Percentiles rank a stretch among this genome's conserved stretches.
phyloP scores from a whole-genome alignment of 2,329 filamentous ascomycete genomes.

The Xylariaceae sp. region DNA sequence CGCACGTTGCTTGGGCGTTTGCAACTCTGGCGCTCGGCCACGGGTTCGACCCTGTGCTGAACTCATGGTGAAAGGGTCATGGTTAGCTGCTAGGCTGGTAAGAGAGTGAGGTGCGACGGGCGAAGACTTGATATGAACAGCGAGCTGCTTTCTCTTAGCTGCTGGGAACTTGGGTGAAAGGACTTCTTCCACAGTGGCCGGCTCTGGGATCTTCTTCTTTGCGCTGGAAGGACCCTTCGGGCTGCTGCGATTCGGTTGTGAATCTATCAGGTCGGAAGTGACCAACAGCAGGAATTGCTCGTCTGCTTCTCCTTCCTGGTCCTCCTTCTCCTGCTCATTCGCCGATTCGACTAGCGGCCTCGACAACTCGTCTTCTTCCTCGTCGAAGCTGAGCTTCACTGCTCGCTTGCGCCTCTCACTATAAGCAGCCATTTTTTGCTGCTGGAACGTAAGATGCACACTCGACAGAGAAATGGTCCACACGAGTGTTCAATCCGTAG shows the following conservation, averaged over 20 bases:
- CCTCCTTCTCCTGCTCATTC: not conserved
- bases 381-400: not conserved
- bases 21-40: constrained; percentile 5
- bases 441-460: not conserved
- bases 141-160: constrained; percentile 15
- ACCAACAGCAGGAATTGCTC: constrained; percentile 3
- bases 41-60: constrained; percentile 4
- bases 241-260: not conserved
- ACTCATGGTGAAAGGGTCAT: constrained; percentile 4
- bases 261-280: constrained; percentile 14
- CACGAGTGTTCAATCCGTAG: not conserved
- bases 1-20: constrained; percentile 5
- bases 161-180: constrained; percentile 9
- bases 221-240: constrained; percentile 5
- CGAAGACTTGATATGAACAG: constrained; percentile 28
- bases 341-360: constrained; percentile 9
- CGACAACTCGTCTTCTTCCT: constrained; percentile 13
- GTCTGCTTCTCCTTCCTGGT: not conserved
- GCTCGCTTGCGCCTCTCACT: not conserved
- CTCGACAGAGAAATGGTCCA: not conserved
- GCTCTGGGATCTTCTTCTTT: not conserved
- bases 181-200: not conserved
- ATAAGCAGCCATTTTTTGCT: constrained; percentile 9
- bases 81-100: constrained; percentile 11
- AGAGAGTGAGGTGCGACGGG: constrained; percentile 17